These are phyloP conservation scores for Daldinia sp. DNA, from an alignment of 2,329 filamentous ascomycete genomes.

Conservation along the genomic window DNA sequence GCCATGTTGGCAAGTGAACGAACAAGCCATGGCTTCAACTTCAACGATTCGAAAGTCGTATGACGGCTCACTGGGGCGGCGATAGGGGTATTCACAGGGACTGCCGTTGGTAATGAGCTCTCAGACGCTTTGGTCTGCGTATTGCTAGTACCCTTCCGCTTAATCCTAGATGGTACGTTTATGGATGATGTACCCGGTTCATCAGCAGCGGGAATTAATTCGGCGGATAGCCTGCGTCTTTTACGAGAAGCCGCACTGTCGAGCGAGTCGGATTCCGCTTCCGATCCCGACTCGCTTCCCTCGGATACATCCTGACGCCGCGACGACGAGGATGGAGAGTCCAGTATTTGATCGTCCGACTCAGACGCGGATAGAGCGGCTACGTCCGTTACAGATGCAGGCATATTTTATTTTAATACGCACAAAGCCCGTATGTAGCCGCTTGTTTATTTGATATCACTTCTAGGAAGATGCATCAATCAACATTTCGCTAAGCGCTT, in stretches of 20 bases:
- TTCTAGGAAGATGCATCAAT: slow-evolving; percentile 14
- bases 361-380: slow-evolving; percentile 38
- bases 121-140: slow-evolving; percentile 29
- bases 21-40: slow-evolving; percentile 86
- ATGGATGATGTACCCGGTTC: slow-evolving; percentile 54
- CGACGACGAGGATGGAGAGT: slow-evolving; percentile 19
- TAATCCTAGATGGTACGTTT: slow-evolving; percentile 63
- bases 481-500: slow-evolving; percentile 15
- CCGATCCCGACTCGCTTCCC: slow-evolving; percentile 32
- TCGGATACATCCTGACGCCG: slow-evolving; percentile 27
- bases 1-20: slow-evolving; percentile 78
- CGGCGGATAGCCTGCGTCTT: slow-evolving; percentile 44
- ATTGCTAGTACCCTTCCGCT: slow-evolving; percentile 46
- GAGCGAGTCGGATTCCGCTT: slow-evolving; percentile 58
- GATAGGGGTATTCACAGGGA: slow-evolving; percentile 41
- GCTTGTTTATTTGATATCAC: slow-evolving; percentile 7
- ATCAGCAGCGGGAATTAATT: slow-evolving; percentile 46
- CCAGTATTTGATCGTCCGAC: slow-evolving; percentile 37
- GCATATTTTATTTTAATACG: slow-evolving; percentile 28
- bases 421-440: slow-evolving; percentile 16
- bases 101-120: slow-evolving; percentile 25
- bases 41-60: slow-evolving; percentile 74
- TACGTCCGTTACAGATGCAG: slow-evolving; percentile 28
- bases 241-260: slow-evolving; percentile 51
- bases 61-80: slow-evolving; percentile 59